Base-by-base conservation (phyloP, 768 basidiomycete genomes). In the Trametes villosa region DNA sequence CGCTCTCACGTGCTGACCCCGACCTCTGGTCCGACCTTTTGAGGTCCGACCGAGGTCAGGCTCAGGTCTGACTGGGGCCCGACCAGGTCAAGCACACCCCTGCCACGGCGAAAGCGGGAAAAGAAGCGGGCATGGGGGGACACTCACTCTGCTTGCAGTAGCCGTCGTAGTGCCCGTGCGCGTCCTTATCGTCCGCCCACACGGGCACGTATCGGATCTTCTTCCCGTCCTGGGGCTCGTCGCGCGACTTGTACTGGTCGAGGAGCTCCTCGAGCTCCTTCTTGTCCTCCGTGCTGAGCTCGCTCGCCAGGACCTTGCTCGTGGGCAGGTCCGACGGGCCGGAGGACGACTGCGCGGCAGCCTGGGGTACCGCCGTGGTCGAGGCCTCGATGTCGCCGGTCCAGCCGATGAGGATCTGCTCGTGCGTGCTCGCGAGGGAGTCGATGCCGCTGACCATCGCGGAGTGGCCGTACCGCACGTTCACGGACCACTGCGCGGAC, bases 391-490 rank as follows among this genome's bases (percentile, higher is more conserved):
- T 83, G 65, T 97, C 94, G 38, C 96, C 96, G 0, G 92, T 92
- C 92, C 97, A 96, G 22, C 94, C 96, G 44, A 98, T 81, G 71
- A 98, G 84, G 69, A 96, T 73, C 77, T 98, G 94, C 67, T 96
- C 90, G 74, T 96, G 91, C 0, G 91, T 90, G 13, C 86, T 78
- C 3, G 88, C 82, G 34, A 99, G 84, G 12, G 89, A 91, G 53
- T 88, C 86, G 69, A 98, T 94, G 31, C 96, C 96, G 45, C 89
- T 91, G 60, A 95, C 89, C 91, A 98, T 94, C 12, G 96, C 96
- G 9, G 92, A 85, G 71, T 98, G 97, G 18, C 95, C 96, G 64
- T 94, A 88, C 40, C 96, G 82, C 1, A 87, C 84, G 1, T 83
- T 75, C 6, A 99, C 77, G 18, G 84, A 83, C 96, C 96, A 99